phyloP scores from a whole-genome alignment of 805 yeast species.

The Myxozyma monticola region DNA sequence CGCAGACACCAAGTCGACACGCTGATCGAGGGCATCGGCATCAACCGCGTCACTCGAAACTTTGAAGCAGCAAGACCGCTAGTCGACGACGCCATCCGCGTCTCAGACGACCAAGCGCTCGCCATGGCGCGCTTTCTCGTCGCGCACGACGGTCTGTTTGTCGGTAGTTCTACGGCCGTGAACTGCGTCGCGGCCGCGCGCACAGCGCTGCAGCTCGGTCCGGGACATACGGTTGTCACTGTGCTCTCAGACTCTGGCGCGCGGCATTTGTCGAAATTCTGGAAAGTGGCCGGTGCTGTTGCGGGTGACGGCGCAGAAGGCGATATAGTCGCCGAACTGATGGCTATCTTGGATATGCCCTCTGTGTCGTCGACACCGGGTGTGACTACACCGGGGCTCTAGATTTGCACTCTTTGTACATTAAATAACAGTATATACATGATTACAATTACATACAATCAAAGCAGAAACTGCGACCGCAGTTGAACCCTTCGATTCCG shows the following conservation, averaged over 20 bases:
- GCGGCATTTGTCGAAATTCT: slow-evolving; percentile 87
- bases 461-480: slow-evolving; percentile 28
- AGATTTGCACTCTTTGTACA: no score
- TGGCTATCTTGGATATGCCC: background rate
- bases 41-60: slow-evolving; percentile 82
- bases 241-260: slow-evolving; percentile 91
- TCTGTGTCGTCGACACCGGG: no score
- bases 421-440: no score
- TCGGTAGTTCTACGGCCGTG: slow-evolving; percentile 92
- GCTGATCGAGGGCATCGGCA: slow-evolving; percentile 87
- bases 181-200: slow-evolving; percentile 87
- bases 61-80: slow-evolving; percentile 66
- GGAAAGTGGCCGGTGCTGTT: slow-evolving; percentile 51
- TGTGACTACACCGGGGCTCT: no score
- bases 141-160: slow-evolving; percentile 81
- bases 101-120: slow-evolving; percentile 75
- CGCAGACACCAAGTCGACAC: slow-evolving; percentile 97
- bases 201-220: slow-evolving; percentile 51
- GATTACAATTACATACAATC: slow-evolving; percentile 14
- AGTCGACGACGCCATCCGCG: slow-evolving; percentile 78
- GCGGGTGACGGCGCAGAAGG: background rate
- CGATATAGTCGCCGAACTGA: background rate
- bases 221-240: slow-evolving; percentile 73
- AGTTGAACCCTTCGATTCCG: slow-evolving; percentile 23
- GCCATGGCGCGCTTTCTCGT: slow-evolving; percentile 85